A percentile compares a stretch with the other conserved stretches of the same genome.
Conservation (phyloP, 2,329 filamentous ascomycete species). For the Aureobasidium sp. region DNA sequence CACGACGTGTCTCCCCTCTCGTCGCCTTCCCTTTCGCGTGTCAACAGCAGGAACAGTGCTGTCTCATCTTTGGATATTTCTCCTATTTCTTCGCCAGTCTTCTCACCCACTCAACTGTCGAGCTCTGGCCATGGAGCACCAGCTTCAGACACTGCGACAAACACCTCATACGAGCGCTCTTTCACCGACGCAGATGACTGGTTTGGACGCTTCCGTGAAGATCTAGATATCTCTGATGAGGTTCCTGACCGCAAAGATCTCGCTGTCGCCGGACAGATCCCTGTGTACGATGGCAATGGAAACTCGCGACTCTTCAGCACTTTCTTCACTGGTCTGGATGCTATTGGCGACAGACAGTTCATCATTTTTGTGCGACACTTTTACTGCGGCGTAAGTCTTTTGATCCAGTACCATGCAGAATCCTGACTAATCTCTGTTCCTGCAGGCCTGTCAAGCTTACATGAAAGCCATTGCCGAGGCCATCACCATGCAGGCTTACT, state of each 20-base stretch:
- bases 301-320: conserved; percentile 54
- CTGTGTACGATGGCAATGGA: conserved; percentile 53
- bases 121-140: background rate
- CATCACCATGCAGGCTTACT: conserved; percentile 29
- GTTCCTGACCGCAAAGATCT: conserved; percentile 26
- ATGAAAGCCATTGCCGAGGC: conserved; percentile 25
- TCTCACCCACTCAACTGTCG: conserved; percentile 3
- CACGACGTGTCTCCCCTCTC: conserved; percentile 12
- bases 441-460: conserved; percentile 29
- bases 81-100: conserved; percentile 5
- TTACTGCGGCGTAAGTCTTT: conserved; percentile 28
- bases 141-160: conserved; percentile 5
- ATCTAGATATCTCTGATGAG: conserved; percentile 23
- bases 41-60: conserved; percentile 8
- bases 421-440: background rate
- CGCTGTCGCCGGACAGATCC: conserved; percentile 25
- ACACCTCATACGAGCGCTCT: background rate
- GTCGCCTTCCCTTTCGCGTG: conserved; percentile 4
- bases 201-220: conserved; percentile 26
- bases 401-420: no score
- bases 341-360: conserved; percentile 29
- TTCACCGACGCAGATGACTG: conserved; percentile 24
- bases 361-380: conserved; percentile 34
- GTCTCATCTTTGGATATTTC: conserved; percentile 7
- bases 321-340: conserved; percentile 46